phyloP scores from a whole-genome alignment of 257 asterid genomes.

The Ajuga chamaepitys region DNA sequence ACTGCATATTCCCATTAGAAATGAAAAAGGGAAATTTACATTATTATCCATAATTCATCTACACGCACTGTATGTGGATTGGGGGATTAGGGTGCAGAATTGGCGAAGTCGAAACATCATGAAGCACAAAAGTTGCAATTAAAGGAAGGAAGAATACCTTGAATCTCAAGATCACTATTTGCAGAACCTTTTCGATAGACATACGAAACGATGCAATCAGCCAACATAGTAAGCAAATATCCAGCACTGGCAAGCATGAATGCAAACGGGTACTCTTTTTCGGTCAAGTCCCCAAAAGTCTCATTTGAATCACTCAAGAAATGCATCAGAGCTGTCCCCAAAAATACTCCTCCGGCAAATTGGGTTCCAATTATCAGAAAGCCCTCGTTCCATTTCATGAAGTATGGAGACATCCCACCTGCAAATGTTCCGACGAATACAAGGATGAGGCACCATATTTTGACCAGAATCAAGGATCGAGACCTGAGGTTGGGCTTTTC shows the following conservation, averaged over 20 bases:
- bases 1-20: too few species aligned
- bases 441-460: conserved; percentile 71
- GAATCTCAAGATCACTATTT: conserved; percentile 30
- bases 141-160: conserved; percentile 31
- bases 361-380: conserved; percentile 75
- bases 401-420: conserved; percentile 85
- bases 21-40: too few species aligned
- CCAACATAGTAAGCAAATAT: conserved; percentile 67
- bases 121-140: neutral
- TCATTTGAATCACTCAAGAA: conserved; percentile 79
- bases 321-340: conserved; percentile 89
- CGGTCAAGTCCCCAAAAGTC: conserved; percentile 62
- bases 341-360: conserved; percentile 89
- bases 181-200: conserved; percentile 39
- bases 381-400: conserved; percentile 80
- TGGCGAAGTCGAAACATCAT: too few species aligned
- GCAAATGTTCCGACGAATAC: conserved; percentile 65
- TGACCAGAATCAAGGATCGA: conserved; percentile 47
- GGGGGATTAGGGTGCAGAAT: too few species aligned
- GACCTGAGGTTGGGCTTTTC: conserved; percentile 62
- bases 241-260: conserved; percentile 80
- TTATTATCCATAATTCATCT: neutral
- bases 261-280: conserved; percentile 70
- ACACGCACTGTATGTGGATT: too few species aligned
- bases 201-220: conserved; percentile 59